phyloP scores from a whole-genome alignment of 208 protist species.

The Leishmania gerbilli region DNA sequence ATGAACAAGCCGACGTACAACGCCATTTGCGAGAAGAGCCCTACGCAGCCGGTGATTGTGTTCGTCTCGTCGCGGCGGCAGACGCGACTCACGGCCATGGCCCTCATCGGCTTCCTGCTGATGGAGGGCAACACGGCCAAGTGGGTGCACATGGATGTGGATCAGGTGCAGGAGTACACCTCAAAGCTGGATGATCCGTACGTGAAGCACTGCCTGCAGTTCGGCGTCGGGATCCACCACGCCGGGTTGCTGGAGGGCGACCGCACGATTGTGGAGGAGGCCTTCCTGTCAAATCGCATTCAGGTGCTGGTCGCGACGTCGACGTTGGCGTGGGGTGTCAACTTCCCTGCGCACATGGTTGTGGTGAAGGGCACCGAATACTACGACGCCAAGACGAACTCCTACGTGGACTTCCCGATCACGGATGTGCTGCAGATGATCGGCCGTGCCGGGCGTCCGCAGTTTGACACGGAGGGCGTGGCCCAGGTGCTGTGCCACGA shows the following conservation, averaged over 20 bases:
- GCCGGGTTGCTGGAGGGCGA: conserved; percentile 93
- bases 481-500: conserved; percentile 98
- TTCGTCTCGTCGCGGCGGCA: conserved; percentile 99
- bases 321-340: conserved; percentile 99
- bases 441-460: conserved; percentile 98
- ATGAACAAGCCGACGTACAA: conserved; percentile 99
- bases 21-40: conserved; percentile 95
- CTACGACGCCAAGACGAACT: conserved; percentile 97
- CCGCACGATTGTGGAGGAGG: conserved; percentile 91
- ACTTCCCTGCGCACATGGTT: conserved; percentile 99
- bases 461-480: conserved; percentile 96
- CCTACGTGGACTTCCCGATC: conserved; percentile 99
- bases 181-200: conserved; percentile 81
- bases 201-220: conserved; percentile 96
- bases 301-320: conserved; percentile 98
- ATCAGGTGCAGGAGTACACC: conserved; percentile 85
- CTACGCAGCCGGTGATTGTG: conserved; percentile 97
- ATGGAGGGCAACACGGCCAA: conserved; percentile 93
- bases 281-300: conserved; percentile 95
- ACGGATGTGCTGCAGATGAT: conserved; percentile 99
- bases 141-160: conserved; percentile 92
- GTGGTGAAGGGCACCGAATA: conserved; percentile 99
- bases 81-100: conserved; percentile 98
- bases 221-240: conserved; percentile 99
- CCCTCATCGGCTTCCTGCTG: conserved; percentile 95